Evolutionary conservation across 2,329 filamentous ascomycete species (phyloP).

Genomic region (Diaporthe ampelina): DNA sequence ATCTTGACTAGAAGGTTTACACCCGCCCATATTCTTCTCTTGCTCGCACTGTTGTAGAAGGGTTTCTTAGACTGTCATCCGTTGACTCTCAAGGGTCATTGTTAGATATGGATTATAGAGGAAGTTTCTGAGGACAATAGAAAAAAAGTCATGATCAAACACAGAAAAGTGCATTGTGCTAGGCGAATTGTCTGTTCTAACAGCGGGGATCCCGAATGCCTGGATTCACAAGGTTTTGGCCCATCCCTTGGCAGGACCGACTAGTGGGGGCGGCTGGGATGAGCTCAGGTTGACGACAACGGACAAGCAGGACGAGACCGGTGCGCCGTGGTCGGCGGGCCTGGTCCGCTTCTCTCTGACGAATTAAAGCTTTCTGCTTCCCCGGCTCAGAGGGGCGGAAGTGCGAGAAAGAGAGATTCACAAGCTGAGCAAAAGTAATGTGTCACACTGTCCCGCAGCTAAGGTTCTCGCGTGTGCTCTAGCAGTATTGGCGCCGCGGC

Average conservation of each 20-base stretch:
- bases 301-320: conserved; percentile 13
- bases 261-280: conserved; percentile 6
- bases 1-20: neutral
- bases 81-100: neutral
- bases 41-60: neutral
- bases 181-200: neutral
- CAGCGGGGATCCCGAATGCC: neutral
- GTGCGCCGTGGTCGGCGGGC: conserved; percentile 17
- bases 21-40: neutral
- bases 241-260: conserved; percentile 7
- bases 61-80: neutral
- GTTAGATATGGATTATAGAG: neutral
- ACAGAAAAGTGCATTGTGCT: neutral
- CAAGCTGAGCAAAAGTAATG: conserved; percentile 27
- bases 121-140: neutral
- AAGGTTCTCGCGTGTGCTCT: conserved; percentile 29
- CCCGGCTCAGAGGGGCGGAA: neutral
- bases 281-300: conserved; percentile 3
- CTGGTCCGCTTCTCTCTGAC: neutral
- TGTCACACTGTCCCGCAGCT: conserved; percentile 24
- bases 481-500: conserved; percentile 27
- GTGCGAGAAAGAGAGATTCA: neutral
- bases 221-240: conserved; percentile 5
- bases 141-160: neutral
- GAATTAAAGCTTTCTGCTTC: neutral